Base-by-base conservation (phyloP, 228 moss, liverwort and hornwort genomes). In the Sphagnum magellanicum region DNA sequence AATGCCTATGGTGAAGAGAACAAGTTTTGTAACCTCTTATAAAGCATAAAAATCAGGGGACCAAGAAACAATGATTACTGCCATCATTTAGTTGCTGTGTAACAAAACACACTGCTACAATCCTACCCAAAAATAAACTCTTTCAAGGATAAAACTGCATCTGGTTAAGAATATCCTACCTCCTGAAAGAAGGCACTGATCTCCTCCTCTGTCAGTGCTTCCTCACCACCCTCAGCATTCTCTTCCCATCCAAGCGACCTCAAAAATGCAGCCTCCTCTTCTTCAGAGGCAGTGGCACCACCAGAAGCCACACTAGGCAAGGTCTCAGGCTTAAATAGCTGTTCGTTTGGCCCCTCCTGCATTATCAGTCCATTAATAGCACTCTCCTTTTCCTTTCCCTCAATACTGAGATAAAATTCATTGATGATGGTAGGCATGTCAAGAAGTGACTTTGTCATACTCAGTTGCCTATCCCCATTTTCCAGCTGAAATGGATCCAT, bases 161-260 rank as follows among this genome's bases (percentile, higher is more conserved):
- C 55, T 55, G 55, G 55, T 55, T 55, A 55, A 12, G 77, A 74
- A 59, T 80, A 55, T 8, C 55, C 60, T 76, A 87, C 87, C 87
- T 75, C 78, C 80, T 80, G 78, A 6, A 74, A 74, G 71, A 98
- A 98, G 67, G 97, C 81, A 75, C 90, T 93, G 59, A 98, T 98
- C 78, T 98, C 98, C 75, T 98, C 98, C 75, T 98, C 90, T 32
- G 98, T 98, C 63, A 94, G 66, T 32, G 84, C 92, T 71, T 86
- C 86, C 64, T 85, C 93, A 15, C 87, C 89, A 74, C 86, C 92
- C 75, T 94, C 98, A 63, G 89, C 81, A 70, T 84, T 80, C 65
- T 89, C 88, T 75, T 84, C 91, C 98, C 98, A 98, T 68, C 98
- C 98, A 46, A 98, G 89, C 57, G 98, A 98, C 75, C 94, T 84